Evolutionary conservation across 495 filamentous ascomycete species (phyloP), one percentile per base, ranked within the genome.

Genomic region (Chaetomium fimeti): DNA sequence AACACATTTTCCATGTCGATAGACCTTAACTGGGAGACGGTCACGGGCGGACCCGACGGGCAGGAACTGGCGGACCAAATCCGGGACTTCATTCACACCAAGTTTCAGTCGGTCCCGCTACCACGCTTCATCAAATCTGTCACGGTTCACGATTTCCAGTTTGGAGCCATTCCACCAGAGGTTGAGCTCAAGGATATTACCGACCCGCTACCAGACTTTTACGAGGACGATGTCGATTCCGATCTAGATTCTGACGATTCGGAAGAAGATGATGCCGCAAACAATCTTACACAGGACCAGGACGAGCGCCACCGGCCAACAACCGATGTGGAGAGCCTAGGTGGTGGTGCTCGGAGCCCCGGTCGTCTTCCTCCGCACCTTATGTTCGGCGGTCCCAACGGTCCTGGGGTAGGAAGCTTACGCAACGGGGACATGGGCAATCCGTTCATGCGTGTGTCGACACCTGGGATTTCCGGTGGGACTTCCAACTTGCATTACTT

Each of bases 81-180:
- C 73, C 91, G 93, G 63, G 89, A 89, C 72, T 98, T 98, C 76
- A 89, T 99, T 69, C 91, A 99, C 77, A 86, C 89, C 70, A 93
- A 90, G 72, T 99, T 99, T 77, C 94, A 99, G 76, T 83, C 90
- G 54, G 87, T 97, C 48, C 81, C 90, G 16, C 83, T 99, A 32
- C 94, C 94, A 42, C 89, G 91, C 57, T 97, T 98, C 80, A 97
- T 99, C 76, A 92, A 94, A 66, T 93, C 91, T 12, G 95, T 99
- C 45, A 87, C 93, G 22, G 91, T 96, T 28, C 93, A 96, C 75
- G 87, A 89, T 48, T 99, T 99, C 72, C 88, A 93, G 25, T 98
- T 99, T 70, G 94, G 94, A 24, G 84, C 79, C 2, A 85, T 94
- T 54, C 81, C 88, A 1, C 94, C 94, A 1, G 85, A 91, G 63